Conservation (phyloP, 164 flowering plant species). For the Stephania cephalantha region DNA sequence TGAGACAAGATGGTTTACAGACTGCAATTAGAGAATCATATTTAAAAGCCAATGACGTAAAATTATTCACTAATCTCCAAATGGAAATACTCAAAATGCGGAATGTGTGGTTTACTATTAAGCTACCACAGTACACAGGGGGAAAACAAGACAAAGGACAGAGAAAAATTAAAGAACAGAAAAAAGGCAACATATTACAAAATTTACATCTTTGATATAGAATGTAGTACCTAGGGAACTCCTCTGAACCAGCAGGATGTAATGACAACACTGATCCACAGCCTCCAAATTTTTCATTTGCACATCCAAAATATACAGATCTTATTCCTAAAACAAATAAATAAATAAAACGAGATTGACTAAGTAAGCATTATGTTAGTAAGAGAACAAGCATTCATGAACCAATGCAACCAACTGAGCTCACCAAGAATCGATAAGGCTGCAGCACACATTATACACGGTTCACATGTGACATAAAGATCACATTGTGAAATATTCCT, state of each 20-base stretch:
- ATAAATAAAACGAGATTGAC: neutral
- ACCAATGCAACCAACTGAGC: constrained; percentile 5
- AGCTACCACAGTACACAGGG: too few relatives aligned
- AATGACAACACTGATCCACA: constrained; percentile 87
- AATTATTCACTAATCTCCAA: neutral
- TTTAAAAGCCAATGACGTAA: neutral
- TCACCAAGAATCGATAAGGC: constrained; percentile 81
- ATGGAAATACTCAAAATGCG: too few relatives aligned
- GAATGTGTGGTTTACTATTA: too few relatives aligned
- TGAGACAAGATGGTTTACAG: neutral
- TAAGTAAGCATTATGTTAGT: neutral
- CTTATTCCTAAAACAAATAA: constrained; percentile 39
- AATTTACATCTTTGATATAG: neutral
- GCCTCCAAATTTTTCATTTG: constrained; percentile 94
- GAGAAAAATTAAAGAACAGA: neutral
- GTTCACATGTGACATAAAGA: constrained; percentile 97
- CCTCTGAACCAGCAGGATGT: constrained; percentile 39
- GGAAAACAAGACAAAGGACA: neutral
- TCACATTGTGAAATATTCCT: constrained; percentile 51
- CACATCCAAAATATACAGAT: constrained; percentile 85
- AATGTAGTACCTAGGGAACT: constrained; percentile 25
- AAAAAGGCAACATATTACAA: neutral
- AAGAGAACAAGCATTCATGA: constrained; percentile 2
- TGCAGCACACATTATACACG: constrained; percentile 96
- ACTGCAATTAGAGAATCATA: neutral